Evolutionary conservation across 345 rosid genomes (phyloP).

Genomic region (Syzygium jambos): DNA sequence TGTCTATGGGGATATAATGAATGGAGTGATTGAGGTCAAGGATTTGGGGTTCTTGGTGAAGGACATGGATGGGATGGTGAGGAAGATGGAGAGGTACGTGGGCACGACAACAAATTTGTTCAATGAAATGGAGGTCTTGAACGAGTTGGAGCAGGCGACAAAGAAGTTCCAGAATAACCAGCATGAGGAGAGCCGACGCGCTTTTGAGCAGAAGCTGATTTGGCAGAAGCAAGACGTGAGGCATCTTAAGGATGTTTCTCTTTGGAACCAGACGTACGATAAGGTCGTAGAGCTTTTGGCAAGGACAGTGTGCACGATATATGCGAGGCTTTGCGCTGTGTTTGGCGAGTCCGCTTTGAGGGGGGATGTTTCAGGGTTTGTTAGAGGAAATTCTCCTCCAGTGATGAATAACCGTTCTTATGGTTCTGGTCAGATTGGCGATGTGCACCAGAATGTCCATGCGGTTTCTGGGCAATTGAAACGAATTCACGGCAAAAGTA

Average conservation of each 20-base stretch:
- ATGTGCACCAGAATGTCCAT: slow-evolving; percentile 9
- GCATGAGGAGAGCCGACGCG: slow-evolving; percentile 76
- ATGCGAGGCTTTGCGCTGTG: slow-evolving; percentile 54
- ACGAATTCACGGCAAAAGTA: slow-evolving; percentile 43
- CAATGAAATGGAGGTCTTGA: slow-evolving; percentile 83
- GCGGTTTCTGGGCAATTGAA: slow-evolving; percentile 29
- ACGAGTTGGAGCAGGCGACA: slow-evolving; percentile 71
- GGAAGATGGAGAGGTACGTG: slow-evolving; percentile 84
- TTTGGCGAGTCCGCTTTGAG: slow-evolving; percentile 47
- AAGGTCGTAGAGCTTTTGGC: slow-evolving; percentile 87
- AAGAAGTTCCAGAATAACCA: slow-evolving; percentile 74
- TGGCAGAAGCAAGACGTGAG: slow-evolving; percentile 96
- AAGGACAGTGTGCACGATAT: slow-evolving; percentile 81
- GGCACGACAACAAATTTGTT: slow-evolving; percentile 65
- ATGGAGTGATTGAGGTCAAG: slow-evolving; percentile 71
- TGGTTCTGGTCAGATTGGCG: slow-evolving; percentile 12
- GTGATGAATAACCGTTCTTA: slow-evolving; percentile 16
- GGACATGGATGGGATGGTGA: slow-evolving; percentile 90
- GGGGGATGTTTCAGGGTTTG: slow-evolving; percentile 10
- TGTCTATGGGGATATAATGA: slow-evolving; percentile 71
- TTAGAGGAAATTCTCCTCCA: slow-evolving; percentile 9
- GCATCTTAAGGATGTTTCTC: slow-evolving; percentile 79
- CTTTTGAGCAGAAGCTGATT: slow-evolving; percentile 83
- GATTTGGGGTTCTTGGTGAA: slow-evolving; percentile 79
- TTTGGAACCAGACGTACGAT: slow-evolving; percentile 88